Evolutionary conservation across 1,284 basidiomycete species (phyloP).

Genomic region (Melampsora occidentalis): DNA sequence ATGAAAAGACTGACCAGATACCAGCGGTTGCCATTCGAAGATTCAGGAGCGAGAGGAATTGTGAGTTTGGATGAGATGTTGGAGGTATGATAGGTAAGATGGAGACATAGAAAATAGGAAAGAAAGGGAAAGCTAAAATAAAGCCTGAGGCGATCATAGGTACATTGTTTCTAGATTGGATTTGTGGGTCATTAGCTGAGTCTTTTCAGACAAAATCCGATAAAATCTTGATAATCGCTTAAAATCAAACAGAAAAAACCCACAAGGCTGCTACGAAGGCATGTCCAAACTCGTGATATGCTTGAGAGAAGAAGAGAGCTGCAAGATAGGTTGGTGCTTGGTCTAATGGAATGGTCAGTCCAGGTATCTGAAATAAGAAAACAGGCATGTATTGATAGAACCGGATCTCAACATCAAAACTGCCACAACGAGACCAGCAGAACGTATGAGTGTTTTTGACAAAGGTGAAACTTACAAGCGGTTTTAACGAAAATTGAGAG

Average conservation of each 20-base stretch:
- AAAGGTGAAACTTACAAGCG: neutral
- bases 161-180: constrained; percentile 6
- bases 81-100: neutral
- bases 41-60: neutral
- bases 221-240: no score
- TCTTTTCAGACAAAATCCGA: no score
- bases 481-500: constrained; percentile 1
- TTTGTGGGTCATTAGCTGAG: no score
- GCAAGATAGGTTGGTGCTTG: constrained; percentile 16
- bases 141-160: constrained; percentile 23
- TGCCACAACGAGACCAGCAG: neutral
- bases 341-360: constrained; percentile 29
- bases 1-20: constrained; percentile 25
- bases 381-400: neutral
- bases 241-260: constrained; percentile 10
- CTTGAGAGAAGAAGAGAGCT: constrained; percentile 32
- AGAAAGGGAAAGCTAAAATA: constrained; percentile 21
- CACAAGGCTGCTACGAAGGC: constrained; percentile 36
- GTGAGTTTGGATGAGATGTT: neutral
- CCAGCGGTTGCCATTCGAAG: constrained; percentile 38
- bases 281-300: constrained; percentile 28
- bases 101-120: constrained; percentile 37
- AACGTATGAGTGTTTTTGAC: neutral
- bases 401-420: neutral
- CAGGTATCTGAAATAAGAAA: constrained; percentile 31